Evolutionary conservation across 257 asterid species (phyloP).

Genomic region (Capsicum pubescens): DNA sequence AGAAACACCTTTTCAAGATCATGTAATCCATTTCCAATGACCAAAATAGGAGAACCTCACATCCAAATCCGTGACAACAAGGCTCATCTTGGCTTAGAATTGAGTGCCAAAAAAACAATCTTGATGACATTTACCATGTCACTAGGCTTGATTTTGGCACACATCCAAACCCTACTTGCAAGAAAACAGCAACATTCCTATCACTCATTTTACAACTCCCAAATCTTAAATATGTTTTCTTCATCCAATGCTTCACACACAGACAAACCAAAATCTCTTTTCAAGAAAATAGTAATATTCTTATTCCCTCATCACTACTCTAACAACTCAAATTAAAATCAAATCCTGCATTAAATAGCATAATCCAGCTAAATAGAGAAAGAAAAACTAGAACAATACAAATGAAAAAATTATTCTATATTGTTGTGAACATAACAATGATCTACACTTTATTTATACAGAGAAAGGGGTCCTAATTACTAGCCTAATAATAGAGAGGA

Average conservation of each 20-base stretch:
- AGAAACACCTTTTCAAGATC: constrained; percentile 61
- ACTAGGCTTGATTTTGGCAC: constrained; percentile 77
- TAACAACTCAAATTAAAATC: constrained; percentile 73
- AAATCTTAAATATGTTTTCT: constrained; percentile 70
- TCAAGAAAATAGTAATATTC: constrained; percentile 36
- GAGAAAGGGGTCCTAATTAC: no score
- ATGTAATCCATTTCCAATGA: constrained; percentile 74
- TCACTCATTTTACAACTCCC: constrained; percentile 66
- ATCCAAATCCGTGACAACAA: constrained; percentile 74
- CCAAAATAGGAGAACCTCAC: constrained; percentile 60
- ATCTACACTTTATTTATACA: no score
- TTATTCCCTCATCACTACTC: constrained; percentile 27
- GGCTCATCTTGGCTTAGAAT: constrained; percentile 77
- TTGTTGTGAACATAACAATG: no score
- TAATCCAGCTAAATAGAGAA: no score
- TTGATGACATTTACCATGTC: constrained; percentile 45
- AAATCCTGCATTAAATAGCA: constrained; percentile 65
- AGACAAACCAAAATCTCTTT: constrained; percentile 46
- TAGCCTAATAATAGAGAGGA: no score
- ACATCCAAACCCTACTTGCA: constrained; percentile 83
- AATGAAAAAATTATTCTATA: no score
- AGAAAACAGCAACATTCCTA: constrained; percentile 71
- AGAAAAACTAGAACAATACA: no score
- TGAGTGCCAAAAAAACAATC: constrained; percentile 53
- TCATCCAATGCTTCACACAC: constrained; percentile 65